Evolutionary conservation across 257 asterid species (phyloP), one percentile per base, ranked within the genome.

Genomic region (Buddleja alternifolia): DNA sequence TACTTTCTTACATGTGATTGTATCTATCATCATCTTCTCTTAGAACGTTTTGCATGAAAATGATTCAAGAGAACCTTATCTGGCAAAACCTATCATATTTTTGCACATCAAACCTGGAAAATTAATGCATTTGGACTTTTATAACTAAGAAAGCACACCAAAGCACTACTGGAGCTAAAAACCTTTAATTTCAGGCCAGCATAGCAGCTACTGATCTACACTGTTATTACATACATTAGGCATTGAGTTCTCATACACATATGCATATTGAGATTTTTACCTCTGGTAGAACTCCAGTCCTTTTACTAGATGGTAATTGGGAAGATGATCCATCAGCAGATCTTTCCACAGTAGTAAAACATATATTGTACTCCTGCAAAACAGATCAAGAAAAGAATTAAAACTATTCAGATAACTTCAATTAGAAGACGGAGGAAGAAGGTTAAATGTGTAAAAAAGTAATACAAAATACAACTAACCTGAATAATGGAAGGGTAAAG

Each of bases 401-500:
- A 47, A 23, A 39, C 20, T 64, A 47, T 20, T 69, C 52, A 54
- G 67, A 59, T 23, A 63, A 61, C 19, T 57, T 20, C 60, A 73
- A 16, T 32, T 7, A 42, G 40, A 54, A 36, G 45, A 20, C 20
- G 36, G 50, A 41, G 69, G 61, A 46, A 65, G 64, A 69, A 44
- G 59, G 57, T 24, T 6, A 16, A 45, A 44, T 56, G 55, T 34
- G 53, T 67, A 51, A 50, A 32, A 62, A 41, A 53, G 67, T 36
- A 44, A 54, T 14, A 74, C 25, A 60, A 24, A 66, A 55, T 66
- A 75, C 50, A 65, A 63, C 71, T 75, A 52, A 89, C 99, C 97
- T 87, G 99, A 83, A 94, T 94, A 68, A 94, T 94, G 57, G 99
- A 94, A 70, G 99, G 99, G 83, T 94, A 94, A 66, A 94, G 97